Base-by-base conservation (phyloP, 208 protist genomes). In the Tritrichomonas foetus region DNA sequence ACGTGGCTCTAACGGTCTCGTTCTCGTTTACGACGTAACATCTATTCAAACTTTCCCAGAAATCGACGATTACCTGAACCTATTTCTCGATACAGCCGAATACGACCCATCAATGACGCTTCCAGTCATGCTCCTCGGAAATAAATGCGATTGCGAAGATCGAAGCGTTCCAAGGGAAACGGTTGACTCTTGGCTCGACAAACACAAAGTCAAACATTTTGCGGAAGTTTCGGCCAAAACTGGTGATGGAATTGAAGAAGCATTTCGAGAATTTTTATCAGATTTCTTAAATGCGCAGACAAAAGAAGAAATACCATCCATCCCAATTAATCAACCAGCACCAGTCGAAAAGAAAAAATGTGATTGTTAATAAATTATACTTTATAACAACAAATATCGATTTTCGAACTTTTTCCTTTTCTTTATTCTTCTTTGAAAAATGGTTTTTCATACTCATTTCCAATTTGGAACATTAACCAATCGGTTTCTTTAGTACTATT, bases 21-120 rank as follows among this genome's bases (percentile, higher is more conserved):
- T 89, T 89, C 39, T 89, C 11, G 47, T 89, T 16, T 89, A 89
- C 39, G 78, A 89, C 30, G 47, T 89, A 55, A 89, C 78, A 33
- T 57, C 41, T 57, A 16, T 5, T 61, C 41, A 89, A n/a, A 53
- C 47, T 20, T 89, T 89, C 16, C 20, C 1, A 8, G 78, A 89
- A 33, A 57, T 89, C 44, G 78, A 89, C 5, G 30, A 47, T 33
- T 89, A 89, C 44, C 47, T 89, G 0, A 89, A 89, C 16, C 33
- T 89, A 47, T 89, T 89, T 39, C 47, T 89, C 11, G 78, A 89
- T 57, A 89, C 3, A 39, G 78, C 27, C 0, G 78, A 89, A 39
- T 89, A 89, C 16, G 78, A 89, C 30, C 78, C 33, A 39, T 39
- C 13, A 13, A 53, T 57, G 16, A 25, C 78, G 11, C 47, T 89